Base-by-base conservation (phyloP, 1,284 basidiomycete genomes). In the Rhodofomes roseus region DNA sequence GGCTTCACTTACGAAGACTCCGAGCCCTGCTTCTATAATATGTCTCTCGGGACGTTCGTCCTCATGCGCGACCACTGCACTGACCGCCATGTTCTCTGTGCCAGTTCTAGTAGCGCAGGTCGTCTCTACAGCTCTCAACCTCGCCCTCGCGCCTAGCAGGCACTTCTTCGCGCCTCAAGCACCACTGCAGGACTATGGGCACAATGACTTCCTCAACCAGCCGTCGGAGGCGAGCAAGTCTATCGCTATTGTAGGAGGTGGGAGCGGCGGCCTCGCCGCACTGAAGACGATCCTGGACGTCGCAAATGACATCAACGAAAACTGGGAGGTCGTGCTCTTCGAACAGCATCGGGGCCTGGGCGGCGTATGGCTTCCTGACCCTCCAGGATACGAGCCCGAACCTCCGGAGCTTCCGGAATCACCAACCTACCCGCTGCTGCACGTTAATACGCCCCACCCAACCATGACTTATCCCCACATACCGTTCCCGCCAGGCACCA, bases 341-440 rank as follows among this genome's bases (percentile, higher is more conserved):
- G 84, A 86, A 63, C 77, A 82, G 66, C 75, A 80, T 39, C 65
- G 71, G 51, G 74, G 76, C 60, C 74, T 85, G 7, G 82, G 81
- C 20, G 83, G 84, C 6, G 68, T 85, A 57, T 86, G 79, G 79
- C 70, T 84, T 4, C 77, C 79, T 7, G 81, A 85, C 59, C 70
- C 73, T 20, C 57, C 61, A 36, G 65, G 63, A 6, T 62, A 71
- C 4, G 71, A 76, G 11, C 72, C 76, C 2, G 63, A 68, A 18
- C 79, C 81, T 14, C 82, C 82, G 25, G 65, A 68, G 1, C 71
- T 85, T 2, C 83, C 84, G 3, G 77, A 82, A 67, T 82, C 81
- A 0, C 81, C 83, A 0, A 62, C 84, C 11, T 86, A 85, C 61
- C 82, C 82, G 4, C 73, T 71, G 8, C 74, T 86, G n/a, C 77